Base-by-base conservation (phyloP, 768 basidiomycete species). In the Boletales sp. region DNA sequence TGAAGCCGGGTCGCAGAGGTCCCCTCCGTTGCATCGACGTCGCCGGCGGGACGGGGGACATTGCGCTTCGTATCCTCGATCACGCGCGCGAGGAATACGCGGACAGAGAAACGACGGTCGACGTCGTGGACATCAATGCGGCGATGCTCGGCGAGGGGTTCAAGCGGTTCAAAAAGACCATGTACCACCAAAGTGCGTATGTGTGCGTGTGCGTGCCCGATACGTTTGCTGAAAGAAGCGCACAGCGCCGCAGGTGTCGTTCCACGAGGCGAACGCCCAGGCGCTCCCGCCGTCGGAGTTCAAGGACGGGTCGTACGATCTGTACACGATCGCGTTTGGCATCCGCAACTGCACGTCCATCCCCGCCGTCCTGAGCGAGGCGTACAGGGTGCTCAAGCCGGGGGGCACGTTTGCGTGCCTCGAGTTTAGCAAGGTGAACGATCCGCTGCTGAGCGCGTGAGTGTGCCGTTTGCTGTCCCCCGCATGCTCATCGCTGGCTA, bases 291-390 rank as follows among this genome's bases (percentile, higher is more conserved):
- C 70, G 35, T 73, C 79, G 6, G 74, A 80, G 48, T 94, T 99
- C 66, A 73, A 79, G 6, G 82, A 87, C 60, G 83, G 91, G 67
- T 81, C 90, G 15, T 92, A 94, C 56, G 94, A 99, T 71, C 74
- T 97, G 15, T 99, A 99, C 73, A 99, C 96, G 25, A 97, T 99
- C 66, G 93, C 96, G 0, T 99, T 99, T 60, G 95, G 96, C 21
- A 98, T 98, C 58, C 81, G 96, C 35, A 99, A 99, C 65, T 94
- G 92, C 73, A 99, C 96, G 15, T 90, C 90, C 42, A 82, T 97
- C 50, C 87, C 89, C 2, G 84, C 82, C 19, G 96, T 93, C 14
- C 74, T 99, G 40, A 77, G 77, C 50, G 93, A 97, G 66, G 96
- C 96, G 2, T 73, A 95, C 68, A 82, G 96, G 19, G 94, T 98